Conservation (phyloP, 2,329 filamentous ascomycete genomes). For the Penicillium polonicum region DNA sequence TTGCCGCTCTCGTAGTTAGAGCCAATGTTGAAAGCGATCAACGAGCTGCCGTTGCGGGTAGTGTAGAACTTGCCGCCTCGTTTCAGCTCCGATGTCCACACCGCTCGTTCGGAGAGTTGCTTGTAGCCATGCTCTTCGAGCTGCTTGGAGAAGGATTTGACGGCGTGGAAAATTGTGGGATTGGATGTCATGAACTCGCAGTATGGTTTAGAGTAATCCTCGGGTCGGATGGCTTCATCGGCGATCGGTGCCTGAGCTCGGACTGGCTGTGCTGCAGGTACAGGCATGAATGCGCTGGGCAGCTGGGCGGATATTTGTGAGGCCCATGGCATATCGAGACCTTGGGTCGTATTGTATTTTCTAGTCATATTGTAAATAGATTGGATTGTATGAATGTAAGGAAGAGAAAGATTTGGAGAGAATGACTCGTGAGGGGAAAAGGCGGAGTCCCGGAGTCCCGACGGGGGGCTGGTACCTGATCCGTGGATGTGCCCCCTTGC, state of each 20-base stretch:
- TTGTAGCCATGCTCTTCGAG: conserved; percentile 71
- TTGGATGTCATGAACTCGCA: conserved; percentile 84
- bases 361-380: conserved; percentile 32
- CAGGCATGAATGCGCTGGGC: conserved; percentile 21
- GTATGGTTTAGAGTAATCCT: conserved; percentile 78
- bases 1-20: conserved; percentile 78
- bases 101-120: conserved; percentile 72
- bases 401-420: conserved; percentile 8
- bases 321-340: conserved; percentile 32
- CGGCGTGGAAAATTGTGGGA: conserved; percentile 90
- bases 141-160: conserved; percentile 72
- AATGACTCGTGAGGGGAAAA: conserved; percentile 21
- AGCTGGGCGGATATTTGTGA: conserved; percentile 31
- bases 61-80: conserved; percentile 86
- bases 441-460: conserved; percentile 18
- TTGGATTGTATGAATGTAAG: background rate
- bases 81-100: conserved; percentile 71
- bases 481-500: conserved; percentile 11
- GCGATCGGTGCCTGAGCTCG: conserved; percentile 17
- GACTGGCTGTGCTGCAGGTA: conserved; percentile 15
- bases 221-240: conserved; percentile 38
- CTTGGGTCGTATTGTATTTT: conserved; percentile 24
- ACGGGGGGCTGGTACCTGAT: conserved; percentile 16
- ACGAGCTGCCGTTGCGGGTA: conserved; percentile 77
- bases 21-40: conserved; percentile 84